These are phyloP conservation scores for Leccinum subfulvum DNA, from an alignment of 1,284 basidiomycete genomes.

Conservation along the genomic window DNA sequence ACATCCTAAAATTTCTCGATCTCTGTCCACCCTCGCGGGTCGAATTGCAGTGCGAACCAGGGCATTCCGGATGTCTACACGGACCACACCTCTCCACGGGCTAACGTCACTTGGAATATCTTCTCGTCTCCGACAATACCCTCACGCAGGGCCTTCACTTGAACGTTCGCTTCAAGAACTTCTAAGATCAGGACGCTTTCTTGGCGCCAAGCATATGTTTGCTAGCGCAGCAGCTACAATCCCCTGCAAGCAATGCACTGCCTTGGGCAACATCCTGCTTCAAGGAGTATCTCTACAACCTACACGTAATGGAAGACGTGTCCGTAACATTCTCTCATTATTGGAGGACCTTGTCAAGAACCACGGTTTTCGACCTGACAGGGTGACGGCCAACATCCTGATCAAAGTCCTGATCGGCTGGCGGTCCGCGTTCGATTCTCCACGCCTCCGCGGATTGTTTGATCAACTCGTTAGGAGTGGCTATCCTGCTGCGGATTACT, in stretches of 20 bases:
- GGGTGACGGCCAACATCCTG: constrained; percentile 64
- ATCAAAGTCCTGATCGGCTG: constrained; percentile 56
- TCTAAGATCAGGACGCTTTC: constrained; percentile 31
- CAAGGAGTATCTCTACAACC: constrained; percentile 39
- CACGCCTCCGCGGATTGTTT: constrained; percentile 53
- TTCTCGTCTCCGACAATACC: constrained; percentile 15
- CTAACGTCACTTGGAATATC: constrained; percentile 21
- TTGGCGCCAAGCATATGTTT: constrained; percentile 46
- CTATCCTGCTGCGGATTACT: constrained; percentile 44
- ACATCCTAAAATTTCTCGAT: constrained; percentile 15
- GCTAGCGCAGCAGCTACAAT: constrained; percentile 28
- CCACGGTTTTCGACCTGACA: constrained; percentile 53
- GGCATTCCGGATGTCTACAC: constrained; percentile 8
- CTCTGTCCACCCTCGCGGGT: constrained; percentile 11
- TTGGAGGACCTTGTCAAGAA: constrained; percentile 40
- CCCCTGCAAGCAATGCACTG: constrained; percentile 36
- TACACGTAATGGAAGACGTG: constrained; percentile 41
- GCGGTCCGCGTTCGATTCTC: constrained; percentile 39
- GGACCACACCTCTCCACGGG: constrained; percentile 2
- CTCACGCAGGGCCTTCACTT: constrained; percentile 8
- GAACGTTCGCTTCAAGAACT: constrained; percentile 23
- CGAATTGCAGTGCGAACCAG: constrained; percentile 13
- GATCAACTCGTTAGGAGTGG: constrained; percentile 56
- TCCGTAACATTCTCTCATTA: constrained; percentile 41
- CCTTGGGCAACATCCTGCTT: constrained; percentile 56